These are phyloP conservation scores for Russula emetica DNA, from an alignment of 768 basidiomycete genomes.

Conservation along the genomic window DNA sequence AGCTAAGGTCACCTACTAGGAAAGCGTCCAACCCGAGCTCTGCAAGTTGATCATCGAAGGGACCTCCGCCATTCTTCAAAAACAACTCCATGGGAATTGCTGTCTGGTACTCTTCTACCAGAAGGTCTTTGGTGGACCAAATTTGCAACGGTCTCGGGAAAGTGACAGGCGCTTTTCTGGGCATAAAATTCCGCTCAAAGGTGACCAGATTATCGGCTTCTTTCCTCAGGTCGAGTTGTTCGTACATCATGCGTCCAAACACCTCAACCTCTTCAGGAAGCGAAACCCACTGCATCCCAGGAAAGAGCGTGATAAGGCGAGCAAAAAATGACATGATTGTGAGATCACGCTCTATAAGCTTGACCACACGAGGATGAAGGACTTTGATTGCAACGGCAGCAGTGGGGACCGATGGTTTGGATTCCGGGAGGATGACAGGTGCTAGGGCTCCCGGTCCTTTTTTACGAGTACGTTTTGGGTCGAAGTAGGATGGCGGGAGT, in stretches of 20 bases:
- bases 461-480: slow-evolving; percentile 59
- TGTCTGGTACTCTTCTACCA: slow-evolving; percentile 92
- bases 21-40: slow-evolving; percentile 94
- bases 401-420: slow-evolving; percentile 70
- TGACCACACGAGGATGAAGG: slow-evolving; percentile 80
- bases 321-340: slow-evolving; percentile 96
- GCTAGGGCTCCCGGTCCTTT: slow-evolving; percentile 48
- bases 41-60: slow-evolving; percentile 84
- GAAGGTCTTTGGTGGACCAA: slow-evolving; percentile 75
- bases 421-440: slow-evolving; percentile 45
- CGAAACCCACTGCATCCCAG: slow-evolving; percentile 95
- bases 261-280: slow-evolving; percentile 92
- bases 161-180: slow-evolving; percentile 73
- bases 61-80: slow-evolving; percentile 84
- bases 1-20: slow-evolving; percentile 51
- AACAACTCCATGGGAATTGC: slow-evolving; percentile 87
- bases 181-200: slow-evolving; percentile 84
- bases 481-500: slow-evolving; percentile 79
- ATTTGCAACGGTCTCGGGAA: slow-evolving; percentile 85
- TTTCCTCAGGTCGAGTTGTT: slow-evolving; percentile 84
- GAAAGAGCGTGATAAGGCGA: slow-evolving; percentile 65
- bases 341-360: slow-evolving; percentile 84
- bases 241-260: slow-evolving; percentile 95
- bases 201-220: slow-evolving; percentile 83
- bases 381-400: slow-evolving; percentile 94